Conservation (phyloP, 192 early-diverging fungal genomes). For the Blastocladiella britannica region DNA sequence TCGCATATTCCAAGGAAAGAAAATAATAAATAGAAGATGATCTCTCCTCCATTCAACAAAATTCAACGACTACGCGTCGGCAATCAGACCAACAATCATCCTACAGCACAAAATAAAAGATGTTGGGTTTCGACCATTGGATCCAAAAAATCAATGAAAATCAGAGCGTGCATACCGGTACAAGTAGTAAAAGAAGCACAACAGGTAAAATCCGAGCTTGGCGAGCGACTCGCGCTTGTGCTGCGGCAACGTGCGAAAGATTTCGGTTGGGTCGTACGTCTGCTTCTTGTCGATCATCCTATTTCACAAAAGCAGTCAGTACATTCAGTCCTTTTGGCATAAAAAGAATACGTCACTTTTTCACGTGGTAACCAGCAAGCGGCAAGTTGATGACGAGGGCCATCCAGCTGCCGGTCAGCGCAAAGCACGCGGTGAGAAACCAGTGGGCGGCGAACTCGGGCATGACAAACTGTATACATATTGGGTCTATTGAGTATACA, state of each 20-base stretch:
- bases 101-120: too few relatives aligned
- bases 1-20: too few relatives aligned
- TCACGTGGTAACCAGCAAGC: conserved; percentile 62
- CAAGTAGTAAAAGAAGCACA: conserved; percentile 85
- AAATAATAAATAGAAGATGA: too few relatives aligned
- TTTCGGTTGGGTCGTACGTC: conserved; percentile 94
- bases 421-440: conserved; percentile 58
- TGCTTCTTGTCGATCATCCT: conserved; percentile 68
- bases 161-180: conserved; percentile 29
- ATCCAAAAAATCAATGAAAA: too few relatives aligned
- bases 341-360: too few relatives aligned
- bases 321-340: too few relatives aligned
- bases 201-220: conserved; percentile 89
- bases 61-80: too few relatives aligned
- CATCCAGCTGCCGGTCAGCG: conserved; percentile 74
- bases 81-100: too few relatives aligned
- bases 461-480: conserved; percentile 92
- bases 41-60: too few relatives aligned
- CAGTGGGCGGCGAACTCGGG: conserved; percentile 77
- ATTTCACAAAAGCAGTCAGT: too few relatives aligned
- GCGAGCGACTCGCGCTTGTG: conserved; percentile 95
- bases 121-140: too few relatives aligned
- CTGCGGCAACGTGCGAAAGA: conserved; percentile 75
- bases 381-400: conserved; percentile 69
- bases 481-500: too few relatives aligned